phyloP scores from a whole-genome alignment of 345 rosid genomes.

The Lepidium didymum region DNA sequence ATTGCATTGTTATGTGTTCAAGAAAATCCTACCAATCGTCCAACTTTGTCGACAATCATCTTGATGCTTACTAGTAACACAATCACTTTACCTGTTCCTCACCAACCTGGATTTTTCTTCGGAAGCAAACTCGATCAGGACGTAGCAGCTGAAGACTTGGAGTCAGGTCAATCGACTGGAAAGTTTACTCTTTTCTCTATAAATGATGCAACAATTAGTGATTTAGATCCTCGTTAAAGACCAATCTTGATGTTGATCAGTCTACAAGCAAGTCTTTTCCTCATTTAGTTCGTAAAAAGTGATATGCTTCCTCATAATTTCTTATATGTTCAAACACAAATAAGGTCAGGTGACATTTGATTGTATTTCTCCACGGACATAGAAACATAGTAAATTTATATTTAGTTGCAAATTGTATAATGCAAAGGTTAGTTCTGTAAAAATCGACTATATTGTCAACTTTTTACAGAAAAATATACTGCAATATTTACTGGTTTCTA shows the following conservation, averaged over 20 bases:
- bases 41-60: slow-evolving; percentile 3
- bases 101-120: background rate
- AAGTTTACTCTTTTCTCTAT: background rate
- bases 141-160: background rate
- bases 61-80: slow-evolving; percentile 24
- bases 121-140: background rate
- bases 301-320: background rate
- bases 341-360: background rate
- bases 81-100: slow-evolving; percentile 19
- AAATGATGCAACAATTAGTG: background rate
- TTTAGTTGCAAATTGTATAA: background rate
- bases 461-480: background rate
- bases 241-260: background rate
- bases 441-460: background rate
- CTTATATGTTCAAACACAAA: background rate
- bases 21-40: slow-evolving; percentile 16
- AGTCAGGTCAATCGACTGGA: background rate
- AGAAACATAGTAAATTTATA: background rate
- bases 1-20: slow-evolving; percentile 28
- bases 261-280: background rate
- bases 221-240: slow-evolving; percentile 7
- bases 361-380: background rate
- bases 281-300: slow-evolving; percentile 2
- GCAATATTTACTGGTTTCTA: background rate
- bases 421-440: background rate